Conservation (phyloP, 805 yeast genomes). For the Candida pseudofarinosa region DNA sequence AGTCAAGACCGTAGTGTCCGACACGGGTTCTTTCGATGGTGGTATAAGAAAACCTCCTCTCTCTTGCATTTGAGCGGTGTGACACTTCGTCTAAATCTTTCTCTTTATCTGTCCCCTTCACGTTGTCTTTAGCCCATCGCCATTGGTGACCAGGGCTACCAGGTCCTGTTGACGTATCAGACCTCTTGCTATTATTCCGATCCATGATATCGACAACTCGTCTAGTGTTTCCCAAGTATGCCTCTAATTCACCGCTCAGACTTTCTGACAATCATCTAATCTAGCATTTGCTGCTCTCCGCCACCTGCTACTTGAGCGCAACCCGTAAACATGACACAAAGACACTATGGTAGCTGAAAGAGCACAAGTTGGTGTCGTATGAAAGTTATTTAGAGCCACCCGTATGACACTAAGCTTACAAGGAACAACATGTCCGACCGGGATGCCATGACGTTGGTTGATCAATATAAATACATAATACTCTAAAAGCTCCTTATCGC, state of each 20-base stretch:
- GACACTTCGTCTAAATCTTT: neutral
- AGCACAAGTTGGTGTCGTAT: no score
- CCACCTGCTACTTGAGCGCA: neutral
- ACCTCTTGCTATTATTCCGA: neutral
- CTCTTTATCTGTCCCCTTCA: neutral
- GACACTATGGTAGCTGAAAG: no score
- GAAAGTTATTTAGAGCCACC: no score
- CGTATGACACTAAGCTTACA: no score
- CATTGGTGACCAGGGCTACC: neutral
- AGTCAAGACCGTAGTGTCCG: constrained; percentile 47
- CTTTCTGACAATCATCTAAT: neutral
- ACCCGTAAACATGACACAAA: neutral
- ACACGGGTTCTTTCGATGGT: constrained; percentile 27
- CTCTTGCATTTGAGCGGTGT: constrained; percentile 7
- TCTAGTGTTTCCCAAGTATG: neutral
- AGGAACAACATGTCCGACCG: no score
- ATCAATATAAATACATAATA: no score
- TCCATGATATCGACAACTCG: neutral
- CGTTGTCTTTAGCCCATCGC: neutral
- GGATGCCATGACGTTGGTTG: no score
- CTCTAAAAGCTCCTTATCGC: no score
- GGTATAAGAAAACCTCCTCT: constrained; percentile 26
- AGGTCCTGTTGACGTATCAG: neutral
- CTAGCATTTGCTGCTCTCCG: neutral
- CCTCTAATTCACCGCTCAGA: no score